Percentiles rank a stretch among this genome's conserved stretches.
These are phyloP conservation scores for Acanthamoeba lenticulata DNA, from an alignment of 208 protist species.

Conservation along the genomic window DNA sequence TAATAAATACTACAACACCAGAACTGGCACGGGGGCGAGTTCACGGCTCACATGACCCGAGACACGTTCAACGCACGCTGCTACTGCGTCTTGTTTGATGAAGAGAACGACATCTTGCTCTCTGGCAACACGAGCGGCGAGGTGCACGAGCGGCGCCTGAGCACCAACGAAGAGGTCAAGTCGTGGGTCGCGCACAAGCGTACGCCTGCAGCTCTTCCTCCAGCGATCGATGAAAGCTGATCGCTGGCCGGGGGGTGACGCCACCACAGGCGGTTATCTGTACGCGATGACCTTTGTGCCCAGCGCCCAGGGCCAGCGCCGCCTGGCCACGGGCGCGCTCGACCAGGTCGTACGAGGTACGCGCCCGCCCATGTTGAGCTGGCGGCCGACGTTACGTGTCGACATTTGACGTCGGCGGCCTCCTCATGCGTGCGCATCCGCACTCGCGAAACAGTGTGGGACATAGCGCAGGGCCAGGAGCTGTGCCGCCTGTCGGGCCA, in stretches of 20 bases:
- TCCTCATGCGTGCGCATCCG: neutral
- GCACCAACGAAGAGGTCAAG: neutral
- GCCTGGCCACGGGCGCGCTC: neutral
- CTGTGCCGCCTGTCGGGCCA: neutral
- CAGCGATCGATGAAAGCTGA: neutral
- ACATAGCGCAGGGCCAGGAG: neutral
- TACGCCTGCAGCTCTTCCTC: neutral
- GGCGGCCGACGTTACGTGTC: neutral
- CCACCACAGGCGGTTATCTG: neutral
- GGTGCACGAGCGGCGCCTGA: neutral
- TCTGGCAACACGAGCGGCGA: constrained; percentile 24
- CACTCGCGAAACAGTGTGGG: neutral
- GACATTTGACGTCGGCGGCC: neutral
- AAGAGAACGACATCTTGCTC: neutral
- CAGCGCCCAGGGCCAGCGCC: neutral
- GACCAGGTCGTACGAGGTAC: neutral
- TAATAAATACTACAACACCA: neutral
- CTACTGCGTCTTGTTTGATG: constrained; percentile 5
- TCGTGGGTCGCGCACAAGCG: neutral
- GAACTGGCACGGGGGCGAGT: neutral
- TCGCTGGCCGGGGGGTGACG: neutral
- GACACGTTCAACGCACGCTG: neutral
- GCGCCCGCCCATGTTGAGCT: no score
- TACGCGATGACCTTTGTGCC: constrained; percentile 29
- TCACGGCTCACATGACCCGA: neutral